A percentile compares a stretch with the other conserved stretches of the same genome.
Evolutionary conservation across 2,329 filamentous ascomycete genomes (phyloP).

Genomic region (Ophiostoma angusticollis): DNA sequence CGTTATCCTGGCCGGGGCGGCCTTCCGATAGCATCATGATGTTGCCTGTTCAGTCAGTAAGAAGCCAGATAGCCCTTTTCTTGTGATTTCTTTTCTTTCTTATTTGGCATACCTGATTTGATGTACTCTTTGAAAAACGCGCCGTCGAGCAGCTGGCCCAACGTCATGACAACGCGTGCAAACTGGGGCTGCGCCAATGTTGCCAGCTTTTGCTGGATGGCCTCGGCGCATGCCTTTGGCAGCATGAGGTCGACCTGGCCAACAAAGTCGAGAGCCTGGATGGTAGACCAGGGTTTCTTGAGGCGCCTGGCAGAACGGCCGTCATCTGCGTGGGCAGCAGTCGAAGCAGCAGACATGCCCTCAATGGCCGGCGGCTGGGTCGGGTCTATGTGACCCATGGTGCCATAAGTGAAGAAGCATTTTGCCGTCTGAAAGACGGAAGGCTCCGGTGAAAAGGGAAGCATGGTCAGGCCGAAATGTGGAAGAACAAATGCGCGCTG

Average conservation of each 20-base stretch:
- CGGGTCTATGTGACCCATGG: slow-evolving; percentile 56
- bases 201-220: slow-evolving; percentile 38
- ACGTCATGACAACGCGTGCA: slow-evolving; percentile 56
- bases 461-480: slow-evolving; percentile 24
- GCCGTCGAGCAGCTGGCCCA: slow-evolving; percentile 57
- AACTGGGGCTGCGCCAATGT: slow-evolving; percentile 33
- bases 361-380: slow-evolving; percentile 50
- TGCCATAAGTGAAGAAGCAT: slow-evolving; percentile 61
- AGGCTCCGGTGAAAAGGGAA: slow-evolving; percentile 27
- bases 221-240: slow-evolving; percentile 47
- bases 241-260: slow-evolving; percentile 56
- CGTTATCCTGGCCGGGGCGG: slow-evolving; percentile 53
- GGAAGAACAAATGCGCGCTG: not conserved
- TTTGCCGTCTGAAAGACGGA: slow-evolving; percentile 46
- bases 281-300: slow-evolving; percentile 61
- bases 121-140: slow-evolving; percentile 78
- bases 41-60: slow-evolving; percentile 41
- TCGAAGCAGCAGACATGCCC: not conserved
- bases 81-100: too few relatives aligned
- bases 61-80: not conserved
- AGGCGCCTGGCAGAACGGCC: slow-evolving; percentile 18
- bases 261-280: slow-evolving; percentile 48
- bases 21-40: slow-evolving; percentile 77
- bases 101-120: slow-evolving; percentile 55
- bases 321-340: not conserved